Evolutionary conservation across 1,284 basidiomycete species (phyloP), one percentile per base, ranked within the genome.

Genomic region (Neolentinus lepideus): DNA sequence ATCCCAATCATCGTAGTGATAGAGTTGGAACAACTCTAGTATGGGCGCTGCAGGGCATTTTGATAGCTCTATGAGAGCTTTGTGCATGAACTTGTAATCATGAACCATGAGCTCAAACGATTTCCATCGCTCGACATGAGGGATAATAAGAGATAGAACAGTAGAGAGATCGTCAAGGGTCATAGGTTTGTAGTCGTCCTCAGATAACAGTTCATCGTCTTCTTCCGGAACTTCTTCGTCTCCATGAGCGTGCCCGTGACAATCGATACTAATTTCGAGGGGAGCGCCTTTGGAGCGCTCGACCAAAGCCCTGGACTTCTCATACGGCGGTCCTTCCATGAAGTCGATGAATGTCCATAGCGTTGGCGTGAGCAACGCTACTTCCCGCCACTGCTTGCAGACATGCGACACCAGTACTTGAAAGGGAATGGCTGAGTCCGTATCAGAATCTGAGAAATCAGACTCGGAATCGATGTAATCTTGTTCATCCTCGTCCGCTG

Each of bases 111-210:
- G 64, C 36, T 75, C 71, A 57, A 87, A 68, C 19, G 66, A 56
- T 43, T 71, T 71, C 84, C 83, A 86, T 21, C 78, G 75, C 11
- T 66, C 63, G 51, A 78, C 70, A 59, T 79, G 75, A 0, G 84
- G 79, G 29, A 74, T 63, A 52, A 86, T 69, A 48, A 86, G 63
- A 47, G 77, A 71, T 29, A 78, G 63, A 46, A 85, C 75, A 9
- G 62, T 55, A 38, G 61, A 57, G 25, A 80, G 59, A 36, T 79
- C 71, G 14, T 55, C 53, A 9, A 63, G 52, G 10, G 55, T 54
- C 45, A 59, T 59, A 48, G 10, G 54, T 27, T 22, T 56, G 21
- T 62, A 63, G 12, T 66, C 59, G 12, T 67, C 59, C 1, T 62
- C 58, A 1, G 53, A 53, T 14, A 54, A 58, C 46, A 63, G 61